Evolutionary conservation across 371 early-diverging fungal species (phyloP), one percentile per base, ranked within the genome.

Genomic region (Apophysomyces ossiformis): DNA sequence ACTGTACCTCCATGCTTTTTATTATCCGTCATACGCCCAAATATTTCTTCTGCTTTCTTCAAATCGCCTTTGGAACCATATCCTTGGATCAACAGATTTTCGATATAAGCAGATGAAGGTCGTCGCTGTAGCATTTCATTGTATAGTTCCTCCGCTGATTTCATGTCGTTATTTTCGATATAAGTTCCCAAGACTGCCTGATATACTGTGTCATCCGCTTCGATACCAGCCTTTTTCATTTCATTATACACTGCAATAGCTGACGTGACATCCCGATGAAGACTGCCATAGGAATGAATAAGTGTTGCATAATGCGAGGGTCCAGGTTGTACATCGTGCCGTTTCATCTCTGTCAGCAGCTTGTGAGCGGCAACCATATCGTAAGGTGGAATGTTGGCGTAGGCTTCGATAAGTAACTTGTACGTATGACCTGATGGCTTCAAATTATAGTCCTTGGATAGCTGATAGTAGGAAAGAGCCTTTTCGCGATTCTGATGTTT

Each of bases 81-180:
- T 6, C 87, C 86, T 39, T 76, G 68, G 65, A 88, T 88, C 64
- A 88, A 78, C 16, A 85, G 73, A 66, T 88, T 88, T 69, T 88
- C 87, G 62, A 88, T 88, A 56, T 88, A 87, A 0, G 87, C 64
- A 18, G 83, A 87, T 1, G 87, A 81, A 8, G 78, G 71, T 12
- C 74, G 77, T 36, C 61, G 46, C 13, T 59, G 57, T 39, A 77
- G n/a, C 75, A 88, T 82, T 1, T 78, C 75, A 12, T 76, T 41
- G 16, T 85, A 83, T 9, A 84, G 38, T 15, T 75, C 43, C 41
- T 87, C 82, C 13, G 89, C 89, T 16, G 73, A 61, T 1, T 60
- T 43, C 47, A 87, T 75, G 15, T 81, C 72, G 46, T 78, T 69
- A 61, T 85, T 79, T n/a, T 76, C 78, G 37, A 87, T 85, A 46